Conservation (phyloP, 2,329 filamentous ascomycete genomes). For the Trichoderma aggressivum region DNA sequence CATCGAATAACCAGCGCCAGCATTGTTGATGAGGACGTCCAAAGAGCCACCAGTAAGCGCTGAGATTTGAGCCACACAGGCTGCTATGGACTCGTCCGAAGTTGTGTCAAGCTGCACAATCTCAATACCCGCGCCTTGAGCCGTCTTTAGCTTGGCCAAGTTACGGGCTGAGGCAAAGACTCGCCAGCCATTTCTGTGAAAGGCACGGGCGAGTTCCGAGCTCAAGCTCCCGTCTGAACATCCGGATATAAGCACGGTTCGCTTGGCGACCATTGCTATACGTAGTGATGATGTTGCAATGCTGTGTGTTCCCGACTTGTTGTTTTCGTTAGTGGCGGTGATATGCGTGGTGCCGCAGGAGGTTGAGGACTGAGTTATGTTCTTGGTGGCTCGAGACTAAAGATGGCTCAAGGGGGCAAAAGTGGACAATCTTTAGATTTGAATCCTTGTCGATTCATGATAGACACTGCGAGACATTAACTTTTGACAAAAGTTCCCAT, state of each 20-base stretch:
- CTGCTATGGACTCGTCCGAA: conserved; percentile 23
- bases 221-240: conserved; percentile 35
- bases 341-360: background rate
- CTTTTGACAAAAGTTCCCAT: background rate
- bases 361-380: background rate
- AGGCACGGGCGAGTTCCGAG: conserved; percentile 29
- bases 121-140: conserved; percentile 23
- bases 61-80: conserved; percentile 20
- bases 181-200: conserved; percentile 28
- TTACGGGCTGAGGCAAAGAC: conserved; percentile 33
- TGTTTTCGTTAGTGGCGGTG: background rate
- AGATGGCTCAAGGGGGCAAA: background rate
- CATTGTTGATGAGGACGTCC: conserved; percentile 32
- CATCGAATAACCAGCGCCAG: conserved; percentile 26
- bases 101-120: conserved; percentile 26
- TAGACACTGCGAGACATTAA: background rate
- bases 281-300: background rate
- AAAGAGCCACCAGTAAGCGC: conserved; percentile 26
- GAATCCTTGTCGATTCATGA: background rate
- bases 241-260: conserved; percentile 34
- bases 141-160: conserved; percentile 24
- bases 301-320: background rate
- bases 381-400: background rate
- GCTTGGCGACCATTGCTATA: background rate
- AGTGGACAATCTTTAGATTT: background rate